Percentiles rank a stretch among this genome's conserved stretches.
phyloP scores from a whole-genome alignment of 805 yeast genomes.

The Saturnispora besseyi region DNA sequence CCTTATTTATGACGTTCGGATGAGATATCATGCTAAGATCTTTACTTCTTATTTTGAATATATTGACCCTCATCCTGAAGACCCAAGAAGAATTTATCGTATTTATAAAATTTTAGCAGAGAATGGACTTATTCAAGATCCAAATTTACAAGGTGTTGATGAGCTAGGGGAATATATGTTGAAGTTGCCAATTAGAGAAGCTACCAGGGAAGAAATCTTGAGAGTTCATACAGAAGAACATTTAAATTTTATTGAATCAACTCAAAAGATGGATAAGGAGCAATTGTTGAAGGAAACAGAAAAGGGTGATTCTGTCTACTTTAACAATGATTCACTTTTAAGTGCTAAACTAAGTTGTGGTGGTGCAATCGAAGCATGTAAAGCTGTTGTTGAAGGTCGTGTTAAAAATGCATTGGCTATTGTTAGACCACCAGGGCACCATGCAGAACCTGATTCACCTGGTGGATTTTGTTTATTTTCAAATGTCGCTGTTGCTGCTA shows the following conservation, averaged over 20 bases:
- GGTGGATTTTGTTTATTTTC: slow-evolving; percentile 96
- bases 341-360: slow-evolving; percentile 94
- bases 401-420: slow-evolving; percentile 91
- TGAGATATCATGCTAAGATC: slow-evolving; percentile 95
- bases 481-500: slow-evolving; percentile 96
- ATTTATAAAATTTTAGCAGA: slow-evolving; percentile 91
- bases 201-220: slow-evolving; percentile 74
- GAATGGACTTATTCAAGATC: slow-evolving; percentile 80
- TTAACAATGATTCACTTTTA: slow-evolving; percentile 78
- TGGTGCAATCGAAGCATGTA: slow-evolving; percentile 93
- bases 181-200: slow-evolving; percentile 86
- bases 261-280: slow-evolving; percentile 70
- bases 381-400: slow-evolving; percentile 85
- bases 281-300: slow-evolving; percentile 76
- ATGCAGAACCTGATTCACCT: slow-evolving; percentile 95
- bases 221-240: slow-evolving; percentile 81
- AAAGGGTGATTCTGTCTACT: slow-evolving; percentile 88
- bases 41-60: slow-evolving; percentile 88
- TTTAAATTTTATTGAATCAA: slow-evolving; percentile 61
- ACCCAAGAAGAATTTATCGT: slow-evolving; percentile 91
- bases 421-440: slow-evolving; percentile 98
- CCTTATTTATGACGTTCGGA: slow-evolving; percentile 88
- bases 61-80: slow-evolving; percentile 98
- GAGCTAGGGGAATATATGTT: slow-evolving; percentile 81
- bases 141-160: slow-evolving; percentile 58